Conservation (phyloP, 495 filamentous ascomycete genomes). For the Entonaema liquescens region DNA sequence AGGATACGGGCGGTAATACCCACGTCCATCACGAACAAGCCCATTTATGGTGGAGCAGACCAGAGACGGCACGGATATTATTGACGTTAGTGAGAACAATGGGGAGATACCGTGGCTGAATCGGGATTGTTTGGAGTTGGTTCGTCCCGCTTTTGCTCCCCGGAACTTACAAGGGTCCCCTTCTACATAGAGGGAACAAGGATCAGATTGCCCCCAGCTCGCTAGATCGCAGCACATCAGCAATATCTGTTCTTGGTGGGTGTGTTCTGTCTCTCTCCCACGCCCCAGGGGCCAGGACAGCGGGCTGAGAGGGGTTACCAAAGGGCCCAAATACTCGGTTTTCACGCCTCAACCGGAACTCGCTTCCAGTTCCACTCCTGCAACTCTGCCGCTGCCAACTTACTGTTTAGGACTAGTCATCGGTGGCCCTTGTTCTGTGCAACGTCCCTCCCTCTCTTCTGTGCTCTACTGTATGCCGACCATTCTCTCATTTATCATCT, state of each 20-base stretch:
- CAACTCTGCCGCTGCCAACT: constrained; percentile 41
- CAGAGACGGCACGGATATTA: constrained; percentile 47
- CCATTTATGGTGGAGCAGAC: constrained; percentile 38
- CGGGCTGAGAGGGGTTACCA: constrained; percentile 43
- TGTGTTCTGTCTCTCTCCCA: constrained; percentile 37
- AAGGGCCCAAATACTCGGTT: constrained; percentile 46
- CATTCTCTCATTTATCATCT: constrained; percentile 41
- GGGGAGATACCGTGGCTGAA: constrained; percentile 41
- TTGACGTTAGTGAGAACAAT: constrained; percentile 30
- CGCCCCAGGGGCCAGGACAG: constrained; percentile 45
- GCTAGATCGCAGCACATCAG: constrained; percentile 41
- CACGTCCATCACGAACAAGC: constrained; percentile 31
- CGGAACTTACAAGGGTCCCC: constrained; percentile 28
- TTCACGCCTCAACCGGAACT: constrained; percentile 45
- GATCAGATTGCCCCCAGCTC: constrained; percentile 39
- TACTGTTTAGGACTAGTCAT: constrained; percentile 42
- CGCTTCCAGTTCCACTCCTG: constrained; percentile 45
- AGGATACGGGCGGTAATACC: constrained; percentile 19
- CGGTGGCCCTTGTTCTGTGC: constrained; percentile 34
- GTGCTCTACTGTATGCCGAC: constrained; percentile 31
- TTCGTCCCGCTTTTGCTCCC: constrained; percentile 42
- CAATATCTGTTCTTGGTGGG: constrained; percentile 22
- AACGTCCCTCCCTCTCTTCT: constrained; percentile 31
- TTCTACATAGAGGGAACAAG: constrained; percentile 17
- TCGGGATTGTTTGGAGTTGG: constrained; percentile 40